Base-by-base conservation (phyloP, 805 yeast species). In the Tetrapisispora taiwanensis region DNA sequence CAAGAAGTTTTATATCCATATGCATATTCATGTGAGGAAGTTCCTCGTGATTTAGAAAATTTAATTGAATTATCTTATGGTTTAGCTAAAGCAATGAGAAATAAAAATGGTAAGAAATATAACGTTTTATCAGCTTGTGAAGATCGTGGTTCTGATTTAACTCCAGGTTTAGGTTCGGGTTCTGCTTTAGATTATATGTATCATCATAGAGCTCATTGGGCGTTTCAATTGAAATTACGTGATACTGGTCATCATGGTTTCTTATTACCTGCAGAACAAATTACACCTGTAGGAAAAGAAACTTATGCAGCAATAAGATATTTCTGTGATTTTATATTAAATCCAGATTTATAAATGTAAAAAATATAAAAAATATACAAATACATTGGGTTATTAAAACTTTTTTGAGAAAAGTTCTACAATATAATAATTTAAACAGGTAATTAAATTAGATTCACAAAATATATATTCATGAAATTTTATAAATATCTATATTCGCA, bases 221-320 rank as follows among this genome's bases (percentile, higher is more conserved):
- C 95, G 1, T 81, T 80, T 63, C 94, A 84, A 55, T 66, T 87
- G 46, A 84, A 86, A 62, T 67, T 87, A 44, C 72, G 95, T 55
- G 95, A 86, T 57, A 75, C 82, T 17, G 95, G 95, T 0, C 72
- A 76, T 40, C 89, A 83, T 55, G 95, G 95, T 1, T 87, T 85
- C 56, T 69, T 87, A 50, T 67, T 86, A 35, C 95, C 95, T 7
- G 54, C 79, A 1, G 75, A 74, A 52, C 76, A 68, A 56, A 86
- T 87, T 45, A 67, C 58, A 20, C 90, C 95, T 1, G 94, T 84
- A 8, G 95, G 94, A 1, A 66, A 69, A 44, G 95, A 87, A 60
- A 72, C 81, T 22, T 78, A 78, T 57, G 73, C 81, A 1, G 81
- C 88, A 2, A 66, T 84, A 20, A 74, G 74, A 51, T 81, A 79